Evolutionary conservation across 228 moss, liverwort and hornwort species (phyloP), one percentile per base, ranked within the genome.

Genomic region (Sphagnum fallax): DNA sequence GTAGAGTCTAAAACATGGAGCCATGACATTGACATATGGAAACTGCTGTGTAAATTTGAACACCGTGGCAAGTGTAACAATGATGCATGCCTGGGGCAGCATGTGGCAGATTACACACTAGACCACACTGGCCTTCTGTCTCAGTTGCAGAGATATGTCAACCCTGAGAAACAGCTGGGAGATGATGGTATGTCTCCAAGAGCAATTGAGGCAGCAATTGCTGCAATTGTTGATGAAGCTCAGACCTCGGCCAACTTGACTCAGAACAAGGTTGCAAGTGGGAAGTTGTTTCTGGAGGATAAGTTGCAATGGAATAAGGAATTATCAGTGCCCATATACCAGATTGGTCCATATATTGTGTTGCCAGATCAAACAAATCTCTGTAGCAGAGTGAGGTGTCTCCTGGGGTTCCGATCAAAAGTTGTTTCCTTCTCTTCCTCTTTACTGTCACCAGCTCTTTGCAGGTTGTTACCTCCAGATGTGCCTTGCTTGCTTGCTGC

Each of bases 11-110:
- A 62, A 49, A 90, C 86, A 70, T 90, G 90, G 90, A 90, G 84
- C 76, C 90, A 92, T 69, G 69, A 67, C 50, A 74, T 92, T 60
- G 78, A 85, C 75, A 84, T 88, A 60, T 79, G 72, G 70, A 87
- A 82, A 75, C 84, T 82, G 48, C 83, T 92, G 48, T 92, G 92
- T 78, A 90, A 88, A 74, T 92, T 88, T 80, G 92, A 90, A 75
- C 86, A 84, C 60, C 77, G 90, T 61, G 90, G 92, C 50, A 84
- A 78, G 69, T 92, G 92, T 78, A 90, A 88, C 67, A 86, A 90
- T 69, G 84, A 79, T 66, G 74, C 86, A 5, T 92, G 92, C 69
- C 84, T 79, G 18, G 82, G 86, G 88, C 92, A 92, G 81, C 92
- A 92, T 80, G 65, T 77, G 5, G 84, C 82, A 57, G 86, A 90